Evolutionary conservation across 768 basidiomycete genomes (phyloP), one percentile per base, ranked within the genome.

Genomic region (Mycena pura): DNA sequence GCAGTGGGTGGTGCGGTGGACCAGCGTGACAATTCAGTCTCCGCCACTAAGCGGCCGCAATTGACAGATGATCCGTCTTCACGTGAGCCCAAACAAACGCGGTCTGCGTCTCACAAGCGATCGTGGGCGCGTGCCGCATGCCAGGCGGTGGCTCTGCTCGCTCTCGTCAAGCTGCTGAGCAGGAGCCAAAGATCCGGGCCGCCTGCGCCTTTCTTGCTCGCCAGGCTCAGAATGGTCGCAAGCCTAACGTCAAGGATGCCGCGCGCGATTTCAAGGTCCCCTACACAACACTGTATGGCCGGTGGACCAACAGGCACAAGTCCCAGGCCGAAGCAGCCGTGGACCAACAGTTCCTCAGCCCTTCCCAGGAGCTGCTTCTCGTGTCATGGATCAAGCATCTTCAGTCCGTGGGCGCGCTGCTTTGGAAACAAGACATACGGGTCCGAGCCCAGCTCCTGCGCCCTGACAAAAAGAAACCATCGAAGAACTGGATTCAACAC

Each of bases 401-500:
- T 14, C 19, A 14, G 21, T 15, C 46, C 14, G 28, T 25, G 14
- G 46, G 46, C 13, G 21, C 15, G 9, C 46, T 14, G 9, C 14
- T 48, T 10, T 15, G 28, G 19, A 48, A 48, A n/a, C 10, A 15
- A 17, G 13, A 15, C 46, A 48, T 48, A 15, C 46, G 46, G 6
- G 46, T 25, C 15, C 28, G 21, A 14, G 46, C n/a, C 21, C 21
- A 48, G 46, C 13, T 15, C 19, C 21, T 48, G 15, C 21, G 15
- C 49, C 34, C 17, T 9, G 34, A 36, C 34, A 17, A 52, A 44
- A 36, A 17, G n/a, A 34, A 24, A 27, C 32, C 27, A 38, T 15
- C 8, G 13, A 61, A 61, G 32, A 27, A 4, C 31, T 69, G 70
- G 70, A 58, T 63, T 24, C 9, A 22, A 8, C 8, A 25, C 7